Evolutionary conservation across 1,139 yeast genomes (phyloP), one percentile per base, ranked within the genome.

Genomic region (Pneumocystis carinii): DNA sequence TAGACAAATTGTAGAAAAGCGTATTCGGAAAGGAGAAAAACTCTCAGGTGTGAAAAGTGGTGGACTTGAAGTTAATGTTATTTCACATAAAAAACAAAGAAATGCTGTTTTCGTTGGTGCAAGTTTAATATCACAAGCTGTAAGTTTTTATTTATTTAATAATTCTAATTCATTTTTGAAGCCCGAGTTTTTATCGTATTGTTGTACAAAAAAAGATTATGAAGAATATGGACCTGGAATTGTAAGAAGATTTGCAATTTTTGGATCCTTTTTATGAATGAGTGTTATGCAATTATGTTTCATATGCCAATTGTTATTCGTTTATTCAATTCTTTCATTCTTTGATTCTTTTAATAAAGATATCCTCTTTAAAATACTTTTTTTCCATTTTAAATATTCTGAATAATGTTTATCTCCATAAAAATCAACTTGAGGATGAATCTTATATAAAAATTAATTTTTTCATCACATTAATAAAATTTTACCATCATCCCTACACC

Each of bases 21-120:
- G 99, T 76, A 89, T 92, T 67, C 84, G 84, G 65, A 79, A 81
- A 66, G 86, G 92, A 72, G 98, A 92, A 75, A 78, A 79, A 70
- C 77, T 84, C 67, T 85, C 92, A 70, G 77, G 78, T 62, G 87
- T 90, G 39, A 88, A 86, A 75, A 85, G 95, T 62, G 87, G 95
- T 41, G 98, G 98, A 72, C 92, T 94, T 61, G 96, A 90, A 65
- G 99, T 94, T 64, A 95, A 88, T 77, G 99, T 94, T 67, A 90
- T 94, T 69, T 84, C 95, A 35, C 99, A 94, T 77, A 90, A 92
- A 79, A 87, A 94, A 76, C 99, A 94, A 78, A 83, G 96, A 73
- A 89, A 92, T 72, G 99, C 99, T 8, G 99, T 94, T 65, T 94
- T 98, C 98, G 94, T 90, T 74, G 99, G 99, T 70, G 99, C 98